These are phyloP conservation scores for Bidens hawaiensis DNA, from an alignment of 140 eudicot genomes.

Conservation along the genomic window DNA sequence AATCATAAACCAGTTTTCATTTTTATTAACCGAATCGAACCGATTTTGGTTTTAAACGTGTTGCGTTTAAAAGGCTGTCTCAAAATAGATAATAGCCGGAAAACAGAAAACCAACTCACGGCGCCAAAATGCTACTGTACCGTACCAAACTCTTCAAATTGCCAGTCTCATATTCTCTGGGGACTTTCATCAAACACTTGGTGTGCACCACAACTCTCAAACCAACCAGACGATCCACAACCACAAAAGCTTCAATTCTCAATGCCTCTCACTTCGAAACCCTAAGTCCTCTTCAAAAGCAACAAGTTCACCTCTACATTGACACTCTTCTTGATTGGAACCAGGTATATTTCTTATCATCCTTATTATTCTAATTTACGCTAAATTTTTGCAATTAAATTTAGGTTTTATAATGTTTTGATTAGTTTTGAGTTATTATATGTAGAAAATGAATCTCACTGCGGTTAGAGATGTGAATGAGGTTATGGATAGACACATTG, in stretches of 20 bases:
- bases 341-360: slow-evolving; percentile 42
- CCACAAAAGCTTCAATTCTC: slow-evolving; percentile 29
- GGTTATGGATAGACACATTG: slow-evolving; percentile 88
- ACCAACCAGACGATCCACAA: slow-evolving; percentile 18
- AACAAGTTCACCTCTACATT: slow-evolving; percentile 58
- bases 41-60: too few species aligned
- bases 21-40: too few species aligned
- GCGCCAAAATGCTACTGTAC: slow-evolving; percentile 49
- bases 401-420: not conserved
- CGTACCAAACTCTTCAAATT: slow-evolving; percentile 12
- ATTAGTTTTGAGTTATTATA: not conserved
- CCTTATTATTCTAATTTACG: not conserved
- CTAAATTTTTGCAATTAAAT: not conserved
- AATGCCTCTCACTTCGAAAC: slow-evolving; percentile 49
- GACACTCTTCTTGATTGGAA: slow-evolving; percentile 85
- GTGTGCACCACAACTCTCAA: slow-evolving; percentile 31
- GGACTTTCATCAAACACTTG: slow-evolving; percentile 75
- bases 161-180: slow-evolving; percentile 27
- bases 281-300: slow-evolving; percentile 51
- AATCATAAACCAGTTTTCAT: too few species aligned
- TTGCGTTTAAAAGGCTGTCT: too few species aligned
- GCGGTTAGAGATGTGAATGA: slow-evolving; percentile 71
- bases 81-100: not conserved
- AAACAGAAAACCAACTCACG: slow-evolving; percentile 1
- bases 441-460: slow-evolving; percentile 93